Conservation (phyloP, 2,329 filamentous ascomycete species). For the Cytospora schulzeri region DNA sequence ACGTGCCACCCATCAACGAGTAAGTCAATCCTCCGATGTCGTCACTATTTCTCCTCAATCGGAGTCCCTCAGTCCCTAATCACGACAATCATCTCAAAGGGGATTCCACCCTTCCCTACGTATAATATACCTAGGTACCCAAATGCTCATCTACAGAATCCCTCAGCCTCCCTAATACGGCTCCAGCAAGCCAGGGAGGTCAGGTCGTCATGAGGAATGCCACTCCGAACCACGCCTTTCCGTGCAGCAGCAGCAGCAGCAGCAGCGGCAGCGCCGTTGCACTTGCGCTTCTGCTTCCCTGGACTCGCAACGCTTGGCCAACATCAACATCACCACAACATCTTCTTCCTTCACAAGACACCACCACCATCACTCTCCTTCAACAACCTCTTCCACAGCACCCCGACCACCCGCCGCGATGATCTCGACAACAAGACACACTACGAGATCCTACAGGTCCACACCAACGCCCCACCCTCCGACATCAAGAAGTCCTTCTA, state of each 20-base stretch:
- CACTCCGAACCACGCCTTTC: conserved; percentile 45
- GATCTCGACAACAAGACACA: conserved; percentile 58
- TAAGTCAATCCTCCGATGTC: conserved; percentile 13
- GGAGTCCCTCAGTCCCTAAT: background rate
- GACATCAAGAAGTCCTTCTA: conserved; percentile 70
- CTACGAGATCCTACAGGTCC: conserved; percentile 81
- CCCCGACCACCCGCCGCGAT: conserved; percentile 33
- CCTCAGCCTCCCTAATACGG: conserved; percentile 6
- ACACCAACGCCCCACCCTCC: conserved; percentile 61
- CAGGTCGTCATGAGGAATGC: conserved; percentile 64
- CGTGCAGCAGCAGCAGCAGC: conserved; percentile 32
- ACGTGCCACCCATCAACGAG: background rate
- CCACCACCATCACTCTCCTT: no score
- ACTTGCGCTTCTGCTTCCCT: conserved; percentile 6
- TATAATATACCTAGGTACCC: background rate
- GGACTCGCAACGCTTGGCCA: background rate
- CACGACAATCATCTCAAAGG: background rate
- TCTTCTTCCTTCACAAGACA: background rate
- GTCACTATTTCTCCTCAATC: conserved; percentile 17
- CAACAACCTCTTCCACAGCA: conserved; percentile 33
- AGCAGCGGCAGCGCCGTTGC: conserved; percentile 21
- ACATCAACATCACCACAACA: conserved; percentile 11
- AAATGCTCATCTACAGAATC: conserved; percentile 11
- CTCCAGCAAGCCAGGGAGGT: conserved; percentile 18
- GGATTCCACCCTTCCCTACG: background rate